phyloP scores from a whole-genome alignment of 805 yeast genomes.

The Helenozyma baotianmanensis region DNA sequence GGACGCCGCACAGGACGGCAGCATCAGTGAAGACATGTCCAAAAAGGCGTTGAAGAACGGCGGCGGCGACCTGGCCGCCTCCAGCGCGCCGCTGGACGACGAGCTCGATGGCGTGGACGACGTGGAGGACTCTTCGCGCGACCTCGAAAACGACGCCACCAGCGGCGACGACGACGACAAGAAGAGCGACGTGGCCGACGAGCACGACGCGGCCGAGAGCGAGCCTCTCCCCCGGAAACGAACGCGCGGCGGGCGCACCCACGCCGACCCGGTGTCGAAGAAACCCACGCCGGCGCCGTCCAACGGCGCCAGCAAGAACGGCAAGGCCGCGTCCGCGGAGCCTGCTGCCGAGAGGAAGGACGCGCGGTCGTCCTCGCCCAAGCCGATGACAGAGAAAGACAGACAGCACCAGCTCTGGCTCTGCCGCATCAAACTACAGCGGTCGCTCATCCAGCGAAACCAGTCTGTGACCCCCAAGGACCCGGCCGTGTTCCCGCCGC shows the following conservation, averaged over 20 bases:
- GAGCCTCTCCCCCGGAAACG: constrained; percentile 3
- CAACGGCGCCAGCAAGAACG: constrained; percentile 1
- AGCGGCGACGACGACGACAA: constrained; percentile 1
- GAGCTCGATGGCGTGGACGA: neutral
- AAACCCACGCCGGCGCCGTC: neutral
- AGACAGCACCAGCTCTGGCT: constrained; percentile 43
- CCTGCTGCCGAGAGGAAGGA: too few species aligned
- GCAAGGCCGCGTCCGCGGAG: constrained; percentile 4
- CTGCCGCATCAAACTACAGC: constrained; percentile 46
- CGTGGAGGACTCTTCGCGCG: neutral
- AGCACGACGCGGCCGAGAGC: neutral
- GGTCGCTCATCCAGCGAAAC: constrained; percentile 44
- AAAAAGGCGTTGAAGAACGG: constrained; percentile 1
- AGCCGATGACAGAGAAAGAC: constrained; percentile 31
- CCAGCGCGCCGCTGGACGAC: neutral
- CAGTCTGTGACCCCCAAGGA: constrained; percentile 37
- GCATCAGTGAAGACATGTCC: neutral
- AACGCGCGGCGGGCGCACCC: neutral
- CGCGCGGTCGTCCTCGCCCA: constrained; percentile 8
- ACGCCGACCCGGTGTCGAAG: constrained; percentile 2
- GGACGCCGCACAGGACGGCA: constrained; percentile 15
- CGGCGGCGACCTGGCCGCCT: neutral
- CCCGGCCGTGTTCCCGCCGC: constrained; percentile 30
- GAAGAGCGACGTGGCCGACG: neutral
- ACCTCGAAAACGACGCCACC: neutral